Percentiles rank a stretch among this genome's conserved stretches.
phyloP scores from a whole-genome alignment of 2,329 filamentous ascomycete genomes.

The Ceratocystis colombiana region DNA sequence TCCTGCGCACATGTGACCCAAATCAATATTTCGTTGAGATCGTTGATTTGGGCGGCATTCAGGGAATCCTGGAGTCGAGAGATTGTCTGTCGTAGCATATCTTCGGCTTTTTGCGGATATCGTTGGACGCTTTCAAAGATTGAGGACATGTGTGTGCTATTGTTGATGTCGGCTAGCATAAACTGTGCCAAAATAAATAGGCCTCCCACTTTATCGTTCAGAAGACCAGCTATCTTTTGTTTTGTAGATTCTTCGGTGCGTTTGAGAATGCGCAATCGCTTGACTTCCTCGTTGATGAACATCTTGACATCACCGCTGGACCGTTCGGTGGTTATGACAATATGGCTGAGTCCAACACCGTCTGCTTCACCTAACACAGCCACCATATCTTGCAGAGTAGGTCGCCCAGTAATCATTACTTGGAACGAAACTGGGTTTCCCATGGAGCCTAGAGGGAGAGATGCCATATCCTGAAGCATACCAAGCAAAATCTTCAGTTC shows the following conservation, averaged over 20 bases:
- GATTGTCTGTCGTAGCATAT: conserved; percentile 37
- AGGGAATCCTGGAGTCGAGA: conserved; percentile 36
- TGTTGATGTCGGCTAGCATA: conserved; percentile 42
- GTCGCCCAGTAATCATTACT: conserved; percentile 37
- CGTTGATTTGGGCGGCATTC: conserved; percentile 34
- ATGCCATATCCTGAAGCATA: conserved; percentile 25
- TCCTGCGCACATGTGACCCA: conserved; percentile 40
- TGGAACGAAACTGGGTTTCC: conserved; percentile 30
- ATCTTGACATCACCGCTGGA: conserved; percentile 36
- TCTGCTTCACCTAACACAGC: conserved; percentile 32
- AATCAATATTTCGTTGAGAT: conserved; percentile 40
- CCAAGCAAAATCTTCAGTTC: conserved; percentile 34
- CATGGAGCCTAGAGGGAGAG: conserved; percentile 21
- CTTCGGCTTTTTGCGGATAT: conserved; percentile 39
- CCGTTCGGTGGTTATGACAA: conserved; percentile 38
- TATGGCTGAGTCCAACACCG: conserved; percentile 33
- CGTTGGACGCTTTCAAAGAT: conserved; percentile 38
- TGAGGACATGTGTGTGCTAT: conserved; percentile 38
- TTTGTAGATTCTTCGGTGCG: conserved; percentile 32
- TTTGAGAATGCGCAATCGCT: conserved; percentile 34
- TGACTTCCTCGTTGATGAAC: conserved; percentile 37
- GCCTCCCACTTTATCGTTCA: conserved; percentile 38
- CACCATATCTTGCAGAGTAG: conserved; percentile 36
- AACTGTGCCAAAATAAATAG: conserved; percentile 43
- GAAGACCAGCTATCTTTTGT: conserved; percentile 34